phyloP scores from a whole-genome alignment of 1,139 yeast genomes.

The Blastobotrys proliferans region DNA sequence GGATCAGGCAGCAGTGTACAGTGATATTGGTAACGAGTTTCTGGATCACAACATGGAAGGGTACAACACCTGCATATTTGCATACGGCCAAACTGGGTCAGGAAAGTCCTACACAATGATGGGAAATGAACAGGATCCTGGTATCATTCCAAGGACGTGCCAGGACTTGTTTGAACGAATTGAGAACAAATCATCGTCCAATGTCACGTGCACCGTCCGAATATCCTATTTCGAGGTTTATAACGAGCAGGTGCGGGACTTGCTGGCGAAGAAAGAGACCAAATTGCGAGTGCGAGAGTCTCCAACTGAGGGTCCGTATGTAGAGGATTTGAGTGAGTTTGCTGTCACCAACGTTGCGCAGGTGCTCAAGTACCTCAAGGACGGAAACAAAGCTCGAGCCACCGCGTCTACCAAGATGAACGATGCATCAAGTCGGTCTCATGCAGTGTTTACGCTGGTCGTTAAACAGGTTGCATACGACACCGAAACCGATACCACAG shows the following conservation, averaged over 20 bases:
- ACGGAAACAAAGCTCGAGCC: slow-evolving; percentile 52
- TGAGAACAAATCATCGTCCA: slow-evolving; percentile 37
- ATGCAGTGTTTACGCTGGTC: slow-evolving; percentile 65
- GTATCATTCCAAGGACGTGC: slow-evolving; percentile 59
- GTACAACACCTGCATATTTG: slow-evolving; percentile 68
- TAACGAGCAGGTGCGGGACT: slow-evolving; percentile 65
- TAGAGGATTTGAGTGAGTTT: slow-evolving; percentile 56
- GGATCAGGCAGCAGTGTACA: slow-evolving; percentile 49
- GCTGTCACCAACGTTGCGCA: slow-evolving; percentile 44
- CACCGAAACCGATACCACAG: slow-evolving; percentile 44
- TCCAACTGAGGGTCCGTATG: slow-evolving; percentile 62
- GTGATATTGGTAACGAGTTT: slow-evolving; percentile 51
- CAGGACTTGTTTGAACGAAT: slow-evolving; percentile 50
- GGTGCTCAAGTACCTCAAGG: slow-evolving; percentile 41
- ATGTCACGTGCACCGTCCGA: slow-evolving; percentile 50
- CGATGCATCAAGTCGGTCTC: slow-evolving; percentile 59
- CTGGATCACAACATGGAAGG: slow-evolving; percentile 65
- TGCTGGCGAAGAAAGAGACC: slow-evolving; percentile 33
- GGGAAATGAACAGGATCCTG: slow-evolving; percentile 51
- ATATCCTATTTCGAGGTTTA: slow-evolving; percentile 68
- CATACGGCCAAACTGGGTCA: slow-evolving; percentile 73
- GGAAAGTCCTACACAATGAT: slow-evolving; percentile 76
- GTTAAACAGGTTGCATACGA: slow-evolving; percentile 53
- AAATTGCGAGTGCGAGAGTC: slow-evolving; percentile 56
- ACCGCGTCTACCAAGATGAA: slow-evolving; percentile 71